These are phyloP conservation scores for Tricharina praecox DNA, from an alignment of 495 filamentous ascomycete species.

Conservation along the genomic window DNA sequence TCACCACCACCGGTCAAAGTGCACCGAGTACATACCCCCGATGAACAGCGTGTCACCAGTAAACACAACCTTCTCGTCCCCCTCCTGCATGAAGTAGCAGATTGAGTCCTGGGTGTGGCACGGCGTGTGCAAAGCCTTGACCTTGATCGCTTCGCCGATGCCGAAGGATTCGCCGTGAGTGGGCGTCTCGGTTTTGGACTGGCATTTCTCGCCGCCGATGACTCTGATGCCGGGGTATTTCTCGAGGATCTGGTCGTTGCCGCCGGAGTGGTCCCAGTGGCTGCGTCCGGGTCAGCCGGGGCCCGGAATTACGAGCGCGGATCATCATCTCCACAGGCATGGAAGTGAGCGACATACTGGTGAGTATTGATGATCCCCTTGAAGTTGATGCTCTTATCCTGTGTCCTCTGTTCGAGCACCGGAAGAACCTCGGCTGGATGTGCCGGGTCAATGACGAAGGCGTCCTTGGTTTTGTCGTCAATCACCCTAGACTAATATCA, in stretches of 20 bases:
- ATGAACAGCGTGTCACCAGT: conserved; percentile 95
- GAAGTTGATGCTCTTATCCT: conserved; percentile 57
- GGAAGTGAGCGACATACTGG: too few relatives aligned
- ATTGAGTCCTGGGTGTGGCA: conserved; percentile 98
- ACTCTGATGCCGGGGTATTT: conserved; percentile 50
- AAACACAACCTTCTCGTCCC: conserved; percentile 66
- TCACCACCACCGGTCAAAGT: neutral
- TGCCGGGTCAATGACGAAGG: conserved; percentile 92
- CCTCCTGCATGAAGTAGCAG: conserved; percentile 77
- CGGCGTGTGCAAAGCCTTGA: conserved; percentile 83
- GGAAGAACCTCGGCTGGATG: conserved; percentile 79
- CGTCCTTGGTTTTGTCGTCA: conserved; percentile 75
- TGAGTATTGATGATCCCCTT: conserved; percentile 90
- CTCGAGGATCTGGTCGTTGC: conserved; percentile 42
- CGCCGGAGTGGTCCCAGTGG: conserved; percentile 89
- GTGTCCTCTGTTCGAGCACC: conserved; percentile 54
- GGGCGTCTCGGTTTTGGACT: conserved; percentile 58
- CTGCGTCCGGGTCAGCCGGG: conserved; percentile 30
- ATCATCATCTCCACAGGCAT: too few relatives aligned
- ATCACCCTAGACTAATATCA: conserved; percentile 34
- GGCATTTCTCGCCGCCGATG: conserved; percentile 77
- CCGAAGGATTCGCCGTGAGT: conserved; percentile 59
- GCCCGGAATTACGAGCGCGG: neutral
- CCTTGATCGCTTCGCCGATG: conserved; percentile 62
- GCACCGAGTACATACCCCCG: conserved; percentile 42